Conservation (phyloP, 257 asterid species). For the Nicotiana obtusifolia region DNA sequence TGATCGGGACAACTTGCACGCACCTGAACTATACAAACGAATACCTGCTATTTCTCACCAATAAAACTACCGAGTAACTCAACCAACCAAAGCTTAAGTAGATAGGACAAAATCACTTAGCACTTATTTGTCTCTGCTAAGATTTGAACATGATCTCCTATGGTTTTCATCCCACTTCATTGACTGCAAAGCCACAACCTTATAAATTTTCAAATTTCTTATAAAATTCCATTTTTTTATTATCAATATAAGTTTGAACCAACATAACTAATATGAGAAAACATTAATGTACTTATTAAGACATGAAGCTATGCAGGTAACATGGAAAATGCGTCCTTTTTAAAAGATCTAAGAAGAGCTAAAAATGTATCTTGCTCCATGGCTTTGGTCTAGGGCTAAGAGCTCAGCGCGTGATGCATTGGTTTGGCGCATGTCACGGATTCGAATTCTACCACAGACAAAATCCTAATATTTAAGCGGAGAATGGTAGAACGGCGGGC, state of each 20-base stretch:
- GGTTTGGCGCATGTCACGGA: no score
- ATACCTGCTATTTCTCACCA: no score
- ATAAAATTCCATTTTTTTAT: not conserved
- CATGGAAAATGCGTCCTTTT: not conserved
- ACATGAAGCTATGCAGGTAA: not conserved
- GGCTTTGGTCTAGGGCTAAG: no score
- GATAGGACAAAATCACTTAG: no score
- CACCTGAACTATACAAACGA: not conserved
- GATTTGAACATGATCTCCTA: not conserved
- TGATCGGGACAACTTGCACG: not conserved
- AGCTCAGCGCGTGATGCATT: no score
- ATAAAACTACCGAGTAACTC: no score
- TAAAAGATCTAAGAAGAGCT: not conserved
- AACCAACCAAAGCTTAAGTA: no score
- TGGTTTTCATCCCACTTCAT: not conserved
- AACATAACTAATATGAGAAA: not conserved
- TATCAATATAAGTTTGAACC: not conserved
- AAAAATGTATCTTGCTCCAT: not conserved
- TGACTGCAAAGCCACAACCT: not conserved
- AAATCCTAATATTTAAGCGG: no score
- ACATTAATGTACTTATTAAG: not conserved
- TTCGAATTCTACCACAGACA: no score
- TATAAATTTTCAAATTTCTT: not conserved
- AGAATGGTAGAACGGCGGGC: no score
- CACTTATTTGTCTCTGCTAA: not conserved